Conservation (phyloP, 164 flowering plant genomes). For the Tinospora cordifolia region DNA sequence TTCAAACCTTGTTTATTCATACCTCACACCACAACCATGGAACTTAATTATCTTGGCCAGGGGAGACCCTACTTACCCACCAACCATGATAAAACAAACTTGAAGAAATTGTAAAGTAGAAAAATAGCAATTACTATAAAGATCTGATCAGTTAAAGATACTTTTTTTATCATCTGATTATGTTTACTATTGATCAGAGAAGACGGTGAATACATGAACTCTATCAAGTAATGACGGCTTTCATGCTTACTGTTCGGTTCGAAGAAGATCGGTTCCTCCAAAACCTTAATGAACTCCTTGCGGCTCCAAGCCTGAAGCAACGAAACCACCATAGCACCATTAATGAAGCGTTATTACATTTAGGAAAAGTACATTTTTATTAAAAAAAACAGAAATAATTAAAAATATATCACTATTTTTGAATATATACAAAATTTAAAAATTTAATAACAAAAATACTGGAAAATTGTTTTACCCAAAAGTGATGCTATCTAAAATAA, state of each 20-base stretch:
- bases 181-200: slow-evolving; percentile 3
- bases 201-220: slow-evolving; percentile 17
- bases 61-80: background rate
- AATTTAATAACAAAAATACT: too few species aligned
- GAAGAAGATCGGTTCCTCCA: slow-evolving; percentile 9
- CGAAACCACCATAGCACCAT: too few species aligned
- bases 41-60: background rate
- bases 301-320: slow-evolving; percentile 22
- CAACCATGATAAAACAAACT: background rate
- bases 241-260: slow-evolving; percentile 6
- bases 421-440: too few species aligned
- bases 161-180: slow-evolving; percentile 6
- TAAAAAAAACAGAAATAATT: too few species aligned
- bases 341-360: too few species aligned
- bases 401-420: too few species aligned
- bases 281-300: slow-evolving; percentile 5
- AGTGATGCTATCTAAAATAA: too few species aligned
- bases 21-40: background rate
- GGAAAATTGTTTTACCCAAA: too few species aligned
- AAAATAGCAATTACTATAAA: slow-evolving; percentile 2
- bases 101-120: slow-evolving; percentile 14
- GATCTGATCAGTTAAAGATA: slow-evolving; percentile 20
- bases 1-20: too few species aligned
- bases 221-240: slow-evolving; percentile 9
- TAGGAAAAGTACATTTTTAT: too few species aligned